Percentiles rank a stretch among this genome's conserved stretches.
Evolutionary conservation across 768 basidiomycete species (phyloP).

Genomic region (Naganishia randhawae): DNA sequence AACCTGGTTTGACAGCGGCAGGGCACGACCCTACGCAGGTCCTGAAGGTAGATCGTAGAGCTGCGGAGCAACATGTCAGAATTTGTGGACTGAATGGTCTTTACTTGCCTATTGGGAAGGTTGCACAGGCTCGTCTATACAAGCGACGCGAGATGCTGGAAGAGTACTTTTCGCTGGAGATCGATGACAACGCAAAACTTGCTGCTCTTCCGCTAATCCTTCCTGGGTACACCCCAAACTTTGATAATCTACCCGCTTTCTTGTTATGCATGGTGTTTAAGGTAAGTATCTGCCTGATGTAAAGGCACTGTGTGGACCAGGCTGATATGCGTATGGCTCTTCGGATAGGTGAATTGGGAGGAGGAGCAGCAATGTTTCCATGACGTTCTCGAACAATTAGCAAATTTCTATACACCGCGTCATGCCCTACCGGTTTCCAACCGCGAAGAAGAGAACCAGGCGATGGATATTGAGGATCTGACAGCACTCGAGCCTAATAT

Average conservation of each 20-base stretch:
- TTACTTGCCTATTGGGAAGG: slow-evolving; percentile 2
- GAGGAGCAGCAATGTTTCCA: slow-evolving; percentile 80
- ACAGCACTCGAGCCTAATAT: slow-evolving; percentile 21
- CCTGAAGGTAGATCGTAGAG: slow-evolving; percentile 59
- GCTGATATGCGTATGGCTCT: slow-evolving; percentile 13
- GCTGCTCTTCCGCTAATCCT: slow-evolving; percentile 76
- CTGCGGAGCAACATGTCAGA: background rate
- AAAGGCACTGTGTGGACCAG: background rate
- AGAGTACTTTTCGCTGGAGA: slow-evolving; percentile 81
- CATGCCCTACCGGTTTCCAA: slow-evolving; percentile 34
- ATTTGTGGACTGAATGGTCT: background rate
- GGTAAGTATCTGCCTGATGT: slow-evolving; percentile 53
- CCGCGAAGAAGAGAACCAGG: slow-evolving; percentile 31
- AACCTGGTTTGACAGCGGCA: slow-evolving; percentile 56
- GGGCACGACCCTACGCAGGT: slow-evolving; percentile 62
- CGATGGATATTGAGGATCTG: slow-evolving; percentile 10
- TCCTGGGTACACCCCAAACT: slow-evolving; percentile 80
- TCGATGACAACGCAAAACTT: slow-evolving; percentile 63
- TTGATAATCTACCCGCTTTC: slow-evolving; percentile 83
- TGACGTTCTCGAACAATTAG: slow-evolving; percentile 79
- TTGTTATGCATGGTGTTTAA: slow-evolving; percentile 89
- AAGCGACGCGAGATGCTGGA: slow-evolving; percentile 71
- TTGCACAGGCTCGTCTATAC: slow-evolving; percentile 35
- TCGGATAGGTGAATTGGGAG: slow-evolving; percentile 78
- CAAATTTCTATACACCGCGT: slow-evolving; percentile 81